These are phyloP conservation scores for Quercus berberidifolia DNA, from an alignment of 306 rosid genomes.

Conservation along the genomic window DNA sequence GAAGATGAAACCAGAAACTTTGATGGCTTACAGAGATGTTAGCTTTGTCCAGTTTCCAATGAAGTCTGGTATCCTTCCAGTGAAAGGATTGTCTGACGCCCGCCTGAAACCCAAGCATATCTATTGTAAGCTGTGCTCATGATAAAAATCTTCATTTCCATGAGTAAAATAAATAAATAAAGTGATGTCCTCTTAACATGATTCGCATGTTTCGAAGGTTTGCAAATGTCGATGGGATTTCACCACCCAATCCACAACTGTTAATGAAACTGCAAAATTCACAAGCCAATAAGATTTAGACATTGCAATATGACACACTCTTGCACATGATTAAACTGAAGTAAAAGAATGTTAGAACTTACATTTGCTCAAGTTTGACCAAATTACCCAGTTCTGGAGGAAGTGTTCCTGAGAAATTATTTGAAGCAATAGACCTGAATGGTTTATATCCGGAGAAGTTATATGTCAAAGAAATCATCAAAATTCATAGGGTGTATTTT, in stretches of 20 bases:
- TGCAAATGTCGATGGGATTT: conserved; percentile 22
- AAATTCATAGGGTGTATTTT: not conserved
- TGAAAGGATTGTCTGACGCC: conserved; percentile 16
- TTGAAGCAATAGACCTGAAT: conserved; percentile 12
- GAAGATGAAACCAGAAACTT: not conserved
- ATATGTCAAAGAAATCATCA: not conserved
- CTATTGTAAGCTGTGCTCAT: not conserved
- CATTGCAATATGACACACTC: not conserved
- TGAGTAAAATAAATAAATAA: too few relatives aligned
- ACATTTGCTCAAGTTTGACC: conserved; percentile 5
- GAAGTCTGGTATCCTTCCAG: conserved; percentile 26
- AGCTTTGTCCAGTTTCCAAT: conserved; percentile 29
- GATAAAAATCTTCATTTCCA: too few relatives aligned
- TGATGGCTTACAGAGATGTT: not conserved
- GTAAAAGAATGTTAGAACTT: not conserved
- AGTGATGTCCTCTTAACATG: not conserved
- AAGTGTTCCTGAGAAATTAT: conserved; percentile 25
- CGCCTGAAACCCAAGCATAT: conserved; percentile 1
- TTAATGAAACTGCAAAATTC: conserved; percentile 2
- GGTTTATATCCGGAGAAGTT: not conserved
- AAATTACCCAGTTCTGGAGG: conserved; percentile 31
- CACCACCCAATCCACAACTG: conserved; percentile 19
- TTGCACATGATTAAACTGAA: too few relatives aligned
- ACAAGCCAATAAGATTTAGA: not conserved
- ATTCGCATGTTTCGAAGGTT: conserved; percentile 4